Conservation (phyloP, 257 asterid genomes). For the Primulina tabacum region DNA sequence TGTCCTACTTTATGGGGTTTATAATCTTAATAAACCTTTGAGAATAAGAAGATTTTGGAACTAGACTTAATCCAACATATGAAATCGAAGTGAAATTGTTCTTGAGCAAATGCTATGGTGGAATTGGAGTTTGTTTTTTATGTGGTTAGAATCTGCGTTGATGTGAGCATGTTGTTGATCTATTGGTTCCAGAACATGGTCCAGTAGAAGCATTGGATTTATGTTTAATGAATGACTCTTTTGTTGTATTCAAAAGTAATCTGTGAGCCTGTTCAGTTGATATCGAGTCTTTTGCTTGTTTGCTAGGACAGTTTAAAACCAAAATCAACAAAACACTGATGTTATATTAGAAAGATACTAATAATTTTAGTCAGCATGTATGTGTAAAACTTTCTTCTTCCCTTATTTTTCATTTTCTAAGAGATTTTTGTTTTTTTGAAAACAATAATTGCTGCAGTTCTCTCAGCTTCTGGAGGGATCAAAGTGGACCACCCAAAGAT, state of each 20-base stretch:
- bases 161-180: not conserved
- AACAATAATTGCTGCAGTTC: constrained; percentile 49
- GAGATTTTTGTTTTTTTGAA: constrained; percentile 18
- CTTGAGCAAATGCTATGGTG: not conserved
- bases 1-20: no score
- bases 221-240: not conserved
- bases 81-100: not conserved
- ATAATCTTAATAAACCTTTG: not conserved
- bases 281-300: not conserved
- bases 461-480: constrained; percentile 94
- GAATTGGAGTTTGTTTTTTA: not conserved
- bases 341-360: not conserved
- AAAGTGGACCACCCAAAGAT: constrained; percentile 80
- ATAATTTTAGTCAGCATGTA: not conserved
- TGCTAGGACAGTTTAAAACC: not conserved
- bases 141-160: not conserved
- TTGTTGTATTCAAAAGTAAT: not conserved
- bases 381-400: not conserved
- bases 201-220: not conserved
- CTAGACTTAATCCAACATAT: not conserved
- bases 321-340: not conserved
- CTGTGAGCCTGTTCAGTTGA: not conserved
- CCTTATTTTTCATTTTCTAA: constrained; percentile 12
- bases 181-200: not conserved
- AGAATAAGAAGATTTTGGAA: not conserved